phyloP scores from a whole-genome alignment of 2,329 filamentous ascomycete genomes.

The Pseudogymnoascus sp. region DNA sequence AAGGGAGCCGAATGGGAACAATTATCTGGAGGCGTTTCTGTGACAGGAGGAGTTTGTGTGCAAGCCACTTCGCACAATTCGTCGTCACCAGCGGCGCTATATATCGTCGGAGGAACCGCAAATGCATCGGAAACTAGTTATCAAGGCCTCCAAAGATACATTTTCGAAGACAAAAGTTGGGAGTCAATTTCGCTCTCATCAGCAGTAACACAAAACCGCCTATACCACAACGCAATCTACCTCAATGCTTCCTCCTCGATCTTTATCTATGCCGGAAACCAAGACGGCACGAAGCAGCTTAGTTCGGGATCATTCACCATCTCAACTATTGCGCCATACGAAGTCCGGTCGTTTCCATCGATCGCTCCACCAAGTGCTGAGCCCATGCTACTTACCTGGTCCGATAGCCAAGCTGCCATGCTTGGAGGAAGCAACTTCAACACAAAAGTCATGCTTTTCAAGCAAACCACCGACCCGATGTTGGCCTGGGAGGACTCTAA shows the following conservation, averaged over 20 bases:
- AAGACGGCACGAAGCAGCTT: conserved; percentile 46
- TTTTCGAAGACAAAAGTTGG: conserved; percentile 50
- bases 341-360: conserved; percentile 50
- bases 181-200: conserved; percentile 40
- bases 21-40: conserved; percentile 56
- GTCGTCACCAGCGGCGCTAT: conserved; percentile 55
- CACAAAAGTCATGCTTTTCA: conserved; percentile 65
- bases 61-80: conserved; percentile 54
- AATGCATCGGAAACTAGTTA: conserved; percentile 46
- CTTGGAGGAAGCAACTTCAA: conserved; percentile 64
- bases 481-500: conserved; percentile 60
- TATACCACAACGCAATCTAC: conserved; percentile 69
- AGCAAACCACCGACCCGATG: conserved; percentile 32
- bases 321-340: conserved; percentile 55
- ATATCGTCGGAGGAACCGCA: conserved; percentile 68
- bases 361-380: conserved; percentile 53
- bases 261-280: conserved; percentile 70
- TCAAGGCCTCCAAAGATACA: conserved; percentile 65
- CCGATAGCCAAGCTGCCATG: conserved; percentile 60
- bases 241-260: conserved; percentile 63
- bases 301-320: conserved; percentile 74
- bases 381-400: conserved; percentile 70
- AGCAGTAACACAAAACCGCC: conserved; percentile 46
- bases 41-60: conserved; percentile 71
- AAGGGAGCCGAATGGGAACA: conserved; percentile 64